phyloP scores from a whole-genome alignment of 306 rosid genomes.

The Macrotyloma uniflorum region DNA sequence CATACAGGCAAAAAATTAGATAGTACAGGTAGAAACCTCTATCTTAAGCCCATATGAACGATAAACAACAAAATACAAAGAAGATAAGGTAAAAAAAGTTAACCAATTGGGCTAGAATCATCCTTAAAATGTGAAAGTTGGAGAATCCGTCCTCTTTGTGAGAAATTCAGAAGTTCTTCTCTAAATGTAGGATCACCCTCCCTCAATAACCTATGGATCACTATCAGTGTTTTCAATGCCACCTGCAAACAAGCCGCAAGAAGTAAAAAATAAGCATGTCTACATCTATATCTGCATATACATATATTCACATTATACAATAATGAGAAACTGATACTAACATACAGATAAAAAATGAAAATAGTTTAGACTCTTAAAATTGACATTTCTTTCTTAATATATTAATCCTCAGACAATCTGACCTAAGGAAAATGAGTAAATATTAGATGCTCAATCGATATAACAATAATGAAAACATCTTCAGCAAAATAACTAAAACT shows the following conservation, averaged over 20 bases:
- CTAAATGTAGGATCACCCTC: conserved; percentile 98
- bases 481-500: background rate
- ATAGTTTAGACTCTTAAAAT: background rate
- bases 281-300: background rate
- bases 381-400: background rate
- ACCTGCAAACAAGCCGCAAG: conserved; percentile 61
- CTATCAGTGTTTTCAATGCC: conserved; percentile 88
- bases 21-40: conserved; percentile 13
- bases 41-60: conserved; percentile 27
- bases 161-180: conserved; percentile 90
- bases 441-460: background rate
- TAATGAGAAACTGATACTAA: background rate
- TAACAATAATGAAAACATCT: background rate
- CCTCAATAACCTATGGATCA: conserved; percentile 90
- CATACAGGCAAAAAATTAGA: conserved; percentile 24
- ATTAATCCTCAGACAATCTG: background rate
- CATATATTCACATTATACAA: background rate
- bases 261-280: conserved; percentile 10
- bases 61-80: conserved; percentile 8
- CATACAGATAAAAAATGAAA: background rate
- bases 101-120: conserved; percentile 97
- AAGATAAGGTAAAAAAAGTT: conserved; percentile 35
- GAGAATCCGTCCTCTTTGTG: conserved; percentile 85
- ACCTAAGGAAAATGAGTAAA: background rate
- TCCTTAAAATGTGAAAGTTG: conserved; percentile 98